Percentiles rank a stretch among this genome's conserved stretches.
Evolutionary conservation across 345 rosid genomes (phyloP).

Genomic region (Ricinus communis): DNA sequence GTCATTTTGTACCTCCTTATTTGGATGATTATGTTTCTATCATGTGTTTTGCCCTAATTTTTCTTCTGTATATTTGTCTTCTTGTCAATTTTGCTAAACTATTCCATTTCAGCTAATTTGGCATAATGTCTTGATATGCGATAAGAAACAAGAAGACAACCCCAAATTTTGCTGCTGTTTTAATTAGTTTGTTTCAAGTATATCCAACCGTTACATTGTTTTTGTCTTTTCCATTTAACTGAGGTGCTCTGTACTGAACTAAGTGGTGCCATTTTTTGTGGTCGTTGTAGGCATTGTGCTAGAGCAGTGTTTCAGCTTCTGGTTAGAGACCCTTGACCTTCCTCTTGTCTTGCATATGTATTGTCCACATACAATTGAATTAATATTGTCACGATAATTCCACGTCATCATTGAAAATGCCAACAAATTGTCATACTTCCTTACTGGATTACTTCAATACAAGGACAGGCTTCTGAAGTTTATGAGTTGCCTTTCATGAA

Average conservation of each 20-base stretch:
- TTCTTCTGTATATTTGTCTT: not conserved
- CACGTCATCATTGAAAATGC: not conserved
- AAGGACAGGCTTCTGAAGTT: not conserved
- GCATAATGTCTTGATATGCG: not conserved
- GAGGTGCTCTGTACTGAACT: not conserved
- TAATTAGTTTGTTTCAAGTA: constrained; percentile 1
- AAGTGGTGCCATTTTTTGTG: not conserved
- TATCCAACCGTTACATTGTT: not conserved
- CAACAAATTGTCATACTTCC: not conserved
- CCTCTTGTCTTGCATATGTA: not conserved
- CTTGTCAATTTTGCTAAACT: not conserved
- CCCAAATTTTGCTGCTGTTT: not conserved
- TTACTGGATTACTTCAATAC: not conserved
- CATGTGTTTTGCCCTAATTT: not conserved
- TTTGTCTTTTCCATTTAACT: not conserved
- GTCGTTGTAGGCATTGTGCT: no score
- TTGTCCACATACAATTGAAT: not conserved
- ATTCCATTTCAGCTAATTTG: constrained; percentile 7
- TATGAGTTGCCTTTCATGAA: not conserved
- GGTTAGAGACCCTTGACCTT: not conserved
- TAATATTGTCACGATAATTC: not conserved
- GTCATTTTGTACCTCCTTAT: not conserved
- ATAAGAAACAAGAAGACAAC: constrained; percentile 7
- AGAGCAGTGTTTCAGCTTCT: not conserved
- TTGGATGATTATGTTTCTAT: not conserved